phyloP scores from a whole-genome alignment of 495 filamentous ascomycete species.

The Niebla homalea region DNA sequence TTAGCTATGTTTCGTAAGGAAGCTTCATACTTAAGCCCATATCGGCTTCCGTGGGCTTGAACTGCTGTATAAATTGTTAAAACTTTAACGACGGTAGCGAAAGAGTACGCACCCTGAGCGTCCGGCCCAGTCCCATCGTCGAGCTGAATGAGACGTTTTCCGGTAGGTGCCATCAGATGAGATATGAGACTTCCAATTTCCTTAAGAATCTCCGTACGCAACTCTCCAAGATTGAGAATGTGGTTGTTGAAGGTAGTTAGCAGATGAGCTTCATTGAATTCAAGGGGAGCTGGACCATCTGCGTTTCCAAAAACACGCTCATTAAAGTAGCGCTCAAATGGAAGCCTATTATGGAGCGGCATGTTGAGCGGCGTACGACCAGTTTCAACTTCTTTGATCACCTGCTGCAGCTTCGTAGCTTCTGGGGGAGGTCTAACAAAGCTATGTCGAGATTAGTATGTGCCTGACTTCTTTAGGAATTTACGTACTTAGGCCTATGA shows the following conservation, averaged over 20 bases:
- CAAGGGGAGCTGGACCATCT: constrained; percentile 1
- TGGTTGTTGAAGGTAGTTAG: constrained; percentile 1
- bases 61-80: background rate
- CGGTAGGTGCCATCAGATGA: constrained; percentile 2
- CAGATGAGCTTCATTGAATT: background rate
- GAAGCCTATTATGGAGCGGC: too few relatives aligned
- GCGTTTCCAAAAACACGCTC: constrained; percentile 6
- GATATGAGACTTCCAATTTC: constrained; percentile 4
- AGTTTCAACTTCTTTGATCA: constrained; percentile 6
- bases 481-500: too few relatives aligned
- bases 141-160: constrained; percentile 1
- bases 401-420: background rate
- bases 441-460: background rate
- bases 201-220: background rate
- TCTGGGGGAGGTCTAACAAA: constrained; percentile 4
- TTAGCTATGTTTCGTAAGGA: too few relatives aligned
- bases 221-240: background rate
- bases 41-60: background rate
- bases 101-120: background rate
- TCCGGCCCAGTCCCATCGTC: background rate
- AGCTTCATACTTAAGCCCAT: background rate
- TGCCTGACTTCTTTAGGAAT: too few relatives aligned
- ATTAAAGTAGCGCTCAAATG: constrained; percentile 3
- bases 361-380: background rate
- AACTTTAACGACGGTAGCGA: background rate